Evolutionary conservation across 208 protist genomes (phyloP), one percentile per base, ranked within the genome.

Genomic region (Lotmaria passim): DNA sequence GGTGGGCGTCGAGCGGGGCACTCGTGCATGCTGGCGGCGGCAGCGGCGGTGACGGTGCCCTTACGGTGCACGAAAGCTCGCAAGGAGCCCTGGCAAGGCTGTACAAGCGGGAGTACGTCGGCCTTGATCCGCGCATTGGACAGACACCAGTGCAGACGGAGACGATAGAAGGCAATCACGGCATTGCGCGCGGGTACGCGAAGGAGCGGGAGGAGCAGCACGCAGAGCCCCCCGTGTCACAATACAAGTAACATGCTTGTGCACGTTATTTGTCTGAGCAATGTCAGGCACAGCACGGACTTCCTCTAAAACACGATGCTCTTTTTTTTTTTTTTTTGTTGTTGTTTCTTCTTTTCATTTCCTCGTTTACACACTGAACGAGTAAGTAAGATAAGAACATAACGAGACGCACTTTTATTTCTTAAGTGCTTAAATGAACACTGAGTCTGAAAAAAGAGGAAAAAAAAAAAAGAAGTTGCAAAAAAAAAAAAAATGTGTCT

Each of bases 131-230:
- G 7, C 70, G 76, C 38, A 48, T 86, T 15, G 90, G 88, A 5
- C 76, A 93, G 74, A 96, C 90, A 6, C 79, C 79, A 2, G 77
- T 97, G 59, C 93, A 97, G 77, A 47, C 31, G n/a, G 73, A 73
- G 43, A 66, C 96, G 7, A 33, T 81, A 50, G 66, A 93, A 19
- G 93, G 93, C 26, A 80, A 80, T 11, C 80, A 90, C 62, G 93
- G 93, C 41, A 95, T 97, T 53, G 93, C 93, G 0, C 69, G 81
- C 19, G 89, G 87, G 14, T 97, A 97, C 66, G 73, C 79, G 30
- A 71, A 78, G 12, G 89, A 93, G 65, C 67, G 75, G 3, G 69
- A 76, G 34, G 51, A 31, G 31, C 75, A 80, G 36, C 50, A 65
- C 15, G 59, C 30, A 1, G 53, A 34, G 39, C 39, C 48, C 30